Evolutionary conservation across 805 yeast species (phyloP), one percentile per base, ranked within the genome.

Genomic region (Starmerella vitae): DNA sequence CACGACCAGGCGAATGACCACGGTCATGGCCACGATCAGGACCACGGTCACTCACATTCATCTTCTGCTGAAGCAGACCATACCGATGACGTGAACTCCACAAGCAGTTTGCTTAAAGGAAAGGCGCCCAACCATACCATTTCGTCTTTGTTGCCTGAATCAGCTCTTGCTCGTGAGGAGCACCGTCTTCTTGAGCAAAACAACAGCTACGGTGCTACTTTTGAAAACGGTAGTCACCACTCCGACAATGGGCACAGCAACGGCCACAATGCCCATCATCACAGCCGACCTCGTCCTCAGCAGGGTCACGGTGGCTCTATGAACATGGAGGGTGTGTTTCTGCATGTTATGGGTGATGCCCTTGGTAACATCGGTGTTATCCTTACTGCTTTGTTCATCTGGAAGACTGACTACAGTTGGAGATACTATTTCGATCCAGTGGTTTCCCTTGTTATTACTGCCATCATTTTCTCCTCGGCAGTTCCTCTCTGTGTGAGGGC

Each of bases 281-380:
- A 58, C 49, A 45, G 56, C 32, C 48, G 53, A 38, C 46, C 58
- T 27, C 46, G 39, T 47, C 36, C 25, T 30, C 41, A 37, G 37
- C 24, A 37, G 27, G 17, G 46, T 43, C 14, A 44, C 46, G 54
- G 57, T 37, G 74, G 71, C 55, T 81, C 94, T n/a, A 65, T 88
- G 65, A 88, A 91, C 61, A 88, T 88, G 96, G 86, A 83, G 53
- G 98, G 98, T 47, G 96, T 88, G 3, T 91, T 83, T 56, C 66
- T 88, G 54, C 98, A 88, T 56, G 98, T 91, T 10, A 46, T 91
- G 50, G 97, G 97, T 33, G 98, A 88, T 60, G 97, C 97, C 1
- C 66, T 88, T 41, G 97, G 98, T 46, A 88, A 88, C 56, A 63
- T 88, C 39, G 97, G 97, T 48, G 98, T 88, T 37, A 91, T 88